Evolutionary conservation across 139 green algal species (phyloP), one percentile per base, ranked within the genome.

Genomic region (Tetradesmus obliquus): DNA sequence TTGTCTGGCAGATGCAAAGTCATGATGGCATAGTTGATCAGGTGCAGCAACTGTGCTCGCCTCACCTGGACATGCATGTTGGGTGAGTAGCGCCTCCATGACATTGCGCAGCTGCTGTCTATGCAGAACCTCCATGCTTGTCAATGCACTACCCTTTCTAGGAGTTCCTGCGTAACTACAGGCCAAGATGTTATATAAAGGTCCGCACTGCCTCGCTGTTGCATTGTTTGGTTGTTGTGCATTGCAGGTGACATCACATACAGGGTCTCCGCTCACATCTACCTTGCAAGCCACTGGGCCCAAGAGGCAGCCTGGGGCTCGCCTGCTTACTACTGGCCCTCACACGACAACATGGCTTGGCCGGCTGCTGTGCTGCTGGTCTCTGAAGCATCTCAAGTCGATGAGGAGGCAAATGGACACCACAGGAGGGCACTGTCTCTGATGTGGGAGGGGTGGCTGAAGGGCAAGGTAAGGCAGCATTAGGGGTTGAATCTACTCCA

Each of bases 321-420:
- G 4, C 20, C 86, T 2, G 53, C 71, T 5, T 81, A 62, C 15
- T 90, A 90, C 20, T 90, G 86, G 86, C 86, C 86, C 20, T 71
- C 53, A 53, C 71, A 90, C 8, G 86, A 90, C 86, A 90, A 83
- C 86, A 90, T 90, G 86, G 86, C 71, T 5, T 83, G 69, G 71
- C 51, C 86, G 6, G 53, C 71, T 3, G 86, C 86, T 17, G 22
- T 83, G 10, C 20, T 90, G 69, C 86, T 90, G 51, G n/a, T 90
- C 5, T 20, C 55, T 5, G 22, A 71, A 45, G 19, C 66, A 32
- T 2, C 62, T 3, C 15, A 76, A 76, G 66, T 24, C 1, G 66
- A 8, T 72, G 53, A 17, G 57, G 57, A 22, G 60, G 57, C 58
- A 10, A 15, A 58, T 71, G 51, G 7, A 3, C 51, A 22, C 6